A percentile compares a stretch with the other conserved stretches of the same genome.
Evolutionary conservation across 257 asterid genomes (phyloP).

Genomic region (Leptodermis oblonga): DNA sequence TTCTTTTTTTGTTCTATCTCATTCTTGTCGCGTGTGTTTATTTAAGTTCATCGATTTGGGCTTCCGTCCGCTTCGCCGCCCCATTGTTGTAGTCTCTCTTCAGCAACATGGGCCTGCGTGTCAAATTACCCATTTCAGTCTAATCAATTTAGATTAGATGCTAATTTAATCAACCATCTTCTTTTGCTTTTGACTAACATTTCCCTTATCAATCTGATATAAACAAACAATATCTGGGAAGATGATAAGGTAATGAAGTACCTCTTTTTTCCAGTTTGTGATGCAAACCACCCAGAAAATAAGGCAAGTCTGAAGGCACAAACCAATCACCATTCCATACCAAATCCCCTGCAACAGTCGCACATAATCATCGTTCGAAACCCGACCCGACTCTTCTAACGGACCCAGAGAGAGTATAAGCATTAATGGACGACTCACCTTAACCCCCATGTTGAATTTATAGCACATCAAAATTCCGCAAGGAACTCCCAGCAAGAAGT

Average conservation of each 20-base stretch:
- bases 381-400: too few relatives aligned
- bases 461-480: constrained; percentile 44
- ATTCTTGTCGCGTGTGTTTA: too few relatives aligned
- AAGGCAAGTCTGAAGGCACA: neutral
- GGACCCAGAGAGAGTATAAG: too few relatives aligned
- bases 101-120: neutral
- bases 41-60: too few relatives aligned
- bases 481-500: constrained; percentile 56
- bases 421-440: constrained; percentile 10
- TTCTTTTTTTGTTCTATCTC: too few relatives aligned
- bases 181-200: too few relatives aligned
- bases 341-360: neutral
- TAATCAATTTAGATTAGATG: neutral
- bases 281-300: neutral
- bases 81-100: neutral
- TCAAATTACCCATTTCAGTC: too few relatives aligned
- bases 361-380: too few relatives aligned
- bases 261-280: neutral
- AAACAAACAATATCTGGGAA: too few relatives aligned
- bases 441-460: constrained; percentile 39
- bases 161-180: too few relatives aligned
- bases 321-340: neutral
- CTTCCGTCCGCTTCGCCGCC: neutral
- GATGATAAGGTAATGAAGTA: too few relatives aligned
- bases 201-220: too few relatives aligned